Evolutionary conservation across 257 asterid genomes (phyloP), one percentile per base, ranked within the genome.

Genomic region (Schizonepeta tenuifolia): DNA sequence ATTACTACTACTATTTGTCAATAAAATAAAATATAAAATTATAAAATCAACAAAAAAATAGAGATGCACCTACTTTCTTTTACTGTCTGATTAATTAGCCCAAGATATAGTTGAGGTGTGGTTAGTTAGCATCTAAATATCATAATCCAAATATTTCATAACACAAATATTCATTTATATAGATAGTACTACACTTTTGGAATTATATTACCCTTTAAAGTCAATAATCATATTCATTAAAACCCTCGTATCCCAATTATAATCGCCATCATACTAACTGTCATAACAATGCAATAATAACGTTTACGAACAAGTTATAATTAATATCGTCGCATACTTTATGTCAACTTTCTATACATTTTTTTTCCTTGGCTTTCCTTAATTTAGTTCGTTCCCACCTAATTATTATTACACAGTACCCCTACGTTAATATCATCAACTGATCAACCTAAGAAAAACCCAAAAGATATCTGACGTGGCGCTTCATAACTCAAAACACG

Each of bases 401-500:
- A 70, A 81, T 41, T 40, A 33, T 9, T 49, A 69, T 24, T 24
- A 24, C 75, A 24, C n/a, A 70, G 14, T 46, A 17, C 36, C 17
- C 49, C 78, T 31, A 59, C 51, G 58, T 65, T 22, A 15, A 9
- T 10, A 10, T 10, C 10, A 31, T 58, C 10, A 36, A 7, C 63
- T 24, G 2, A 36, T 60, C 14, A 36, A 7, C 63, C 74, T 58
- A 72, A 31, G 5, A 6, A 21, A 21, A 18, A 13, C 11, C 46
- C 46, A 13, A 11, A 2, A 13, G 51, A 44, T 0, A 44, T 13
- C 11, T 6, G 31, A 62, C 33, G 31, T 18, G 35, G 68, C 31
- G n/a, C 3, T 4, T 31, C 56, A 26, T 67, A 54, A 3, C 38
- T 86, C 78, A 91, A 75, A 88, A 91, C 66, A 80, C 72, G 33